Conservation (phyloP, 768 basidiomycete genomes). For the Hydnomerulius pinastri region DNA sequence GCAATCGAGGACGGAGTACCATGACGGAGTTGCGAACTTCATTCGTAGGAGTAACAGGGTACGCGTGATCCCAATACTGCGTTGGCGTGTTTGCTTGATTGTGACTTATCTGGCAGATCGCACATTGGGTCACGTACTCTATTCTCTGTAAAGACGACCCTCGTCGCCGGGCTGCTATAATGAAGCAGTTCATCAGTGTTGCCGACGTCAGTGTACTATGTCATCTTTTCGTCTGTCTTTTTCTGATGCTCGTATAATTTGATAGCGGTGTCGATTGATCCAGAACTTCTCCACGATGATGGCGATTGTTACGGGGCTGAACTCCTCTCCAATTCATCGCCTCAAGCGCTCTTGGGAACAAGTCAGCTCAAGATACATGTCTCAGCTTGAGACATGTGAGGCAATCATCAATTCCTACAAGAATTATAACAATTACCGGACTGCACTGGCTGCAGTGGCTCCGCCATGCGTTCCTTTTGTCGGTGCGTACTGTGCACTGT, state of each 20-base stretch:
- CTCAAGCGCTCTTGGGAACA: slow-evolving; percentile 68
- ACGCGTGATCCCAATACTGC: slow-evolving; percentile 14
- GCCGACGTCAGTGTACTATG: slow-evolving; percentile 52
- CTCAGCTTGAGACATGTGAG: slow-evolving; percentile 54
- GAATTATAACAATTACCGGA: slow-evolving; percentile 66
- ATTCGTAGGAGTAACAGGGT: slow-evolving; percentile 62
- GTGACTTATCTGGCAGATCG: slow-evolving; percentile 40
- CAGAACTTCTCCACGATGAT: slow-evolving; percentile 73
- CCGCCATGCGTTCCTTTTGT: slow-evolving; percentile 75
- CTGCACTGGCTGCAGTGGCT: slow-evolving; percentile 50
- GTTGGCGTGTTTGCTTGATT: not conserved
- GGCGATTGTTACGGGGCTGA: slow-evolving; percentile 67
- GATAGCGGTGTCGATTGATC: slow-evolving; percentile 58
- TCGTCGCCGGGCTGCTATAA: slow-evolving; percentile 56
- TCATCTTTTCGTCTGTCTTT: too few species aligned
- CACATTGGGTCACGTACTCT: slow-evolving; percentile 61
- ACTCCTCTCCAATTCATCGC: slow-evolving; percentile 63
- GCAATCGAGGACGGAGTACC: slow-evolving; percentile 42
- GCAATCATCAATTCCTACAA: slow-evolving; percentile 63
- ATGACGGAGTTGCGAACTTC: slow-evolving; percentile 56
- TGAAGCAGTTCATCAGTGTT: slow-evolving; percentile 68
- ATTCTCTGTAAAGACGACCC: slow-evolving; percentile 58
- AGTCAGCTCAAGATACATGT: slow-evolving; percentile 49
- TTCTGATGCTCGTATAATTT: slow-evolving; percentile 4
- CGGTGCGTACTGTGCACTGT: slow-evolving; percentile 40